phyloP scores from a whole-genome alignment of 768 basidiomycete genomes.

The Lactarius tabidus region DNA sequence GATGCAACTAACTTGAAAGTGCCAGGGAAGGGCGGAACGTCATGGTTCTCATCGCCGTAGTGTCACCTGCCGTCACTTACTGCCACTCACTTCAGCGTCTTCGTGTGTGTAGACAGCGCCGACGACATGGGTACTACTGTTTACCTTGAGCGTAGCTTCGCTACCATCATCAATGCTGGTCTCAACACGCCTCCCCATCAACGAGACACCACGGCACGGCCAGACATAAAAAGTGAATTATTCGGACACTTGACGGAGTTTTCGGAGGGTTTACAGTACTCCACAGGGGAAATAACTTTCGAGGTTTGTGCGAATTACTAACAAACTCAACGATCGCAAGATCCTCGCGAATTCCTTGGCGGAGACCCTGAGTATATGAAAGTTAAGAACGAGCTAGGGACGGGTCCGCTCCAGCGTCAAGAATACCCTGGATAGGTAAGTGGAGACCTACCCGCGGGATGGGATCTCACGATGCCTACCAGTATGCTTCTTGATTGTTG shows the following conservation, averaged over 20 bases:
- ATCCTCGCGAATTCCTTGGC: constrained; percentile 6
- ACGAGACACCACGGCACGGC: not conserved
- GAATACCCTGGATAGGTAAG: constrained; percentile 23
- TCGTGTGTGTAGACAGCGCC: constrained; percentile 1
- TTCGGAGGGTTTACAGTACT: not conserved
- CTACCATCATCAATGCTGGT: not conserved
- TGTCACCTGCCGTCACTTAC: constrained; percentile 5
- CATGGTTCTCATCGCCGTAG: not conserved
- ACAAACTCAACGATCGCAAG: constrained; percentile 2
- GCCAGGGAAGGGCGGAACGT: not conserved
- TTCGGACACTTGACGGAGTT: not conserved
- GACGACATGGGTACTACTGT: not conserved
- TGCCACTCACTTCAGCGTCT: constrained; percentile 4
- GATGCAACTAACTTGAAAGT: not conserved
- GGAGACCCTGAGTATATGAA: constrained; percentile 1
- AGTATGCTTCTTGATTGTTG: not conserved
- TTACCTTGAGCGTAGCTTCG: not conserved
- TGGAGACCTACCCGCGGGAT: constrained; percentile 52
- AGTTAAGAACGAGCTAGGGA: constrained; percentile 3
- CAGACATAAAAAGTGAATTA: not conserved
- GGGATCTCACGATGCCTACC: constrained; percentile 1
- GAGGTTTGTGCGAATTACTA: not conserved
- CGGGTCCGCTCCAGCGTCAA: not conserved
- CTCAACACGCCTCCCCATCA: not conserved
- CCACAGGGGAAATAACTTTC: constrained; percentile 6